A percentile compares a stretch with the other conserved stretches of the same genome.
These are phyloP conservation scores for Conoideocrella luteorostrata DNA, from an alignment of 2,329 filamentous ascomycete species.

Conservation along the genomic window DNA sequence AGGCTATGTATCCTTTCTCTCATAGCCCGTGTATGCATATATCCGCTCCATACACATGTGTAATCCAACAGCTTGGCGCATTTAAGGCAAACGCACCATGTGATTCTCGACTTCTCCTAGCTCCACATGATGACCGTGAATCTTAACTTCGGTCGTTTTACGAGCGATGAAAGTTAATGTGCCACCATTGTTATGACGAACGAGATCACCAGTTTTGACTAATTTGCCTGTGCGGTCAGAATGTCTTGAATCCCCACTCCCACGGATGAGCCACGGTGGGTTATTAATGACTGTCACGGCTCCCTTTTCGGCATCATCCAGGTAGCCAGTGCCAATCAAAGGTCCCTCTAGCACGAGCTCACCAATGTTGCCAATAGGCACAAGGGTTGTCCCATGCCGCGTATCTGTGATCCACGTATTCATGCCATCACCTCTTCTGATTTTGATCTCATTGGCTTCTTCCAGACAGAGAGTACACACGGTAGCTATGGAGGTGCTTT, in stretches of 20 bases:
- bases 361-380: constrained; percentile 16
- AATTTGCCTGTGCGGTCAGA: constrained; percentile 10
- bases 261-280: constrained; percentile 9
- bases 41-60: too few species aligned
- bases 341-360: constrained; percentile 22
- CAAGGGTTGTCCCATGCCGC: constrained; percentile 12
- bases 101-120: constrained; percentile 21
- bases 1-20: too few species aligned
- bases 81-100: constrained; percentile 1
- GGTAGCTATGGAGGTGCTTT: neutral
- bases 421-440: constrained; percentile 8
- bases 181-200: constrained; percentile 26
- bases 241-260: constrained; percentile 5
- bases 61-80: constrained; percentile 3
- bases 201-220: constrained; percentile 17
- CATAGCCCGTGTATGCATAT: too few species aligned
- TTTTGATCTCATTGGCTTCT: constrained; percentile 6
- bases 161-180: constrained; percentile 37
- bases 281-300: constrained; percentile 7
- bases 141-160: constrained; percentile 49
- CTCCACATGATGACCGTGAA: constrained; percentile 48
- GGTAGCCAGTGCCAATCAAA: constrained; percentile 17
- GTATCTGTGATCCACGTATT: constrained; percentile 17
- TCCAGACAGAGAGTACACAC: neutral
- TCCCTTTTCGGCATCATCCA: constrained; percentile 12